Base-by-base conservation (phyloP, 768 basidiomycete genomes). In the Naganishia randhawae region DNA sequence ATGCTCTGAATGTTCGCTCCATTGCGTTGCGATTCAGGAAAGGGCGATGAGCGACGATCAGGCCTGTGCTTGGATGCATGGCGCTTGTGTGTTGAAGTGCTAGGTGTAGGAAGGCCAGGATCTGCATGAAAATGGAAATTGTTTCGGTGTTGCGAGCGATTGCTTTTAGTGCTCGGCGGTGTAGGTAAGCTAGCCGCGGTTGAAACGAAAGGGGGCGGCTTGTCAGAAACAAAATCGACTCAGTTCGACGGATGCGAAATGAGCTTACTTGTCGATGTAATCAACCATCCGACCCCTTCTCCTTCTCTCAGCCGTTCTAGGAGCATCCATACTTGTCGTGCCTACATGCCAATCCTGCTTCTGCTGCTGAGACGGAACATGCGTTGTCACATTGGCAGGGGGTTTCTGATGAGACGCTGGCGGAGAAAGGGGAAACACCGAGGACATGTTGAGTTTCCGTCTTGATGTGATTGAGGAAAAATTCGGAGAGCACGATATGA, bases 271-370 rank as follows among this genome's bases (percentile, higher is more conserved):
- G 29, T 32, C 39, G 27, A 69, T 52, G 37, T 64, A 63, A 54
- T 69, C 68, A 17, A 69, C 68, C 61, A 69, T 69, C 25, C 68
- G 50, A 3, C 68, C 68, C 27, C 45, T 50, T 31, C 63, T 25
- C 35, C 64, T 69, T 48, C 68, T 51, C 50, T 69, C 68, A 4
- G 53, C 68, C 7, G 68, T 69, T 54, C 50, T 50, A n/a, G 68
- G 62, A 16, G 68, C 35, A 13, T 67, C 66, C 22, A 48, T 16
- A 16, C 57, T 35, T 9, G 37, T 61, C 39, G 33, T 13, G 8
- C n/a, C 35, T 39, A 41, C 17, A 41, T 31, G 41, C 57, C 57
- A 61, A 27, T 61, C 57, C 16, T 61, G 57, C 57, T 41, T 61
- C 9, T 42, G 57, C 37, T 42, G 57, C 9, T 61, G 57, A 29